A percentile compares a stretch with the other conserved stretches of the same genome.
These are phyloP conservation scores for Rhododendron williamsianum DNA, from an alignment of 148 eudicot genomes.

Conservation along the genomic window DNA sequence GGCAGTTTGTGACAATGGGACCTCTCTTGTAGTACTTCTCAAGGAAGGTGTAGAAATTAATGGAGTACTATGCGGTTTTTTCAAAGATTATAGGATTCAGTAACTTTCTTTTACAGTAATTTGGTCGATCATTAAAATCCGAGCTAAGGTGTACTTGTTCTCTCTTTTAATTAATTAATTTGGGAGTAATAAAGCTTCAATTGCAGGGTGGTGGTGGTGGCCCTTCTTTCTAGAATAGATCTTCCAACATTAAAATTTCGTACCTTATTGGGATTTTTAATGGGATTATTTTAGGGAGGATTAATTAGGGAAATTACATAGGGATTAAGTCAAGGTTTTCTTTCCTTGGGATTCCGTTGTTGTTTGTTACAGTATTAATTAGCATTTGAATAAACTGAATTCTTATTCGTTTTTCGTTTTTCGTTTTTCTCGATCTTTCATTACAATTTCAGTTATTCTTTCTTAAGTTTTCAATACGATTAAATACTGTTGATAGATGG, in stretches of 20 bases:
- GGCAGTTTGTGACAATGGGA: background rate
- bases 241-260: conserved; percentile 12
- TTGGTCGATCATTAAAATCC: conserved; percentile 1
- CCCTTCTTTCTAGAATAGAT: conserved; percentile 20
- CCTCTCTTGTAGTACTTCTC: background rate
- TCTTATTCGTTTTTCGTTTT: background rate
- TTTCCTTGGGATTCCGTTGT: conserved; percentile 3
- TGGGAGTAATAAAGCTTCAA: background rate
- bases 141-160: conserved; percentile 5
- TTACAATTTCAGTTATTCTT: background rate
- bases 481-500: background rate
- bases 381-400: background rate
- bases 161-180: background rate
- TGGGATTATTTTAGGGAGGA: background rate
- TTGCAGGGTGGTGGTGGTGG: background rate
- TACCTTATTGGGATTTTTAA: background rate
- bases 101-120: background rate
- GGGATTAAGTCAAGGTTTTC: conserved; percentile 17
- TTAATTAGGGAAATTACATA: conserved; percentile 19
- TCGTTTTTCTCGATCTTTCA: background rate
- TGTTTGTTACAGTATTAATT: background rate
- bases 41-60: background rate
- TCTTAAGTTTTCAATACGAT: background rate
- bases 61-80: background rate
- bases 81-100: background rate